A percentile compares a stretch with the other conserved stretches of the same genome.
These are phyloP conservation scores for Trichothecium roseum DNA, from an alignment of 2,329 filamentous ascomycete species.

Conservation along the genomic window DNA sequence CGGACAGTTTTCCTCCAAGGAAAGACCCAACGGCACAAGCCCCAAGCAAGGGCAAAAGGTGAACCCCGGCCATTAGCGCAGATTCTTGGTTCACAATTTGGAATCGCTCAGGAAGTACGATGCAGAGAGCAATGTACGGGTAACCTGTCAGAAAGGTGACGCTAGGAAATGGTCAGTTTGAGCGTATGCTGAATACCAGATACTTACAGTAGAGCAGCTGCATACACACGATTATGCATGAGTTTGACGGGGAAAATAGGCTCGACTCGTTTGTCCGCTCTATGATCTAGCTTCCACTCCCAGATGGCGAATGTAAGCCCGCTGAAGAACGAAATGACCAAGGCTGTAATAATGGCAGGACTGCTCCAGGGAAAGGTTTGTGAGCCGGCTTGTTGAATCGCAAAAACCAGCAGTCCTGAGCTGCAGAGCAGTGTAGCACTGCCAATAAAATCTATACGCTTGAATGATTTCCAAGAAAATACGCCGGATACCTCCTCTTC, in stretches of 20 bases:
- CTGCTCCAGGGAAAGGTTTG: conserved; percentile 41
- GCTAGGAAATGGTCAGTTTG: conserved; percentile 20
- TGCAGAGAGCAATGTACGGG: conserved; percentile 45
- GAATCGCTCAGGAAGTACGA: conserved; percentile 49
- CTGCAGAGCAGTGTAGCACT: conserved; percentile 38
- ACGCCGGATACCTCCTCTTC: conserved; percentile 21
- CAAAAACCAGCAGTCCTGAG: conserved; percentile 44
- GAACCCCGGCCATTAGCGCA: conserved; percentile 43
- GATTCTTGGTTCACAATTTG: conserved; percentile 46
- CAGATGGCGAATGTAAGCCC: conserved; percentile 39
- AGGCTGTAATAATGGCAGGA: conserved; percentile 35
- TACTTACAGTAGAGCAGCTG: conserved; percentile 37
- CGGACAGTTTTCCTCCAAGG: conserved; percentile 41
- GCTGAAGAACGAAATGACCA: conserved; percentile 35
- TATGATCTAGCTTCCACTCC: conserved; percentile 34
- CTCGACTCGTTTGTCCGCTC: conserved; percentile 29
- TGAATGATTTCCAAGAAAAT: conserved; percentile 30
- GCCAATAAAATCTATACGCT: conserved; percentile 41
- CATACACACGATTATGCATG: conserved; percentile 36
- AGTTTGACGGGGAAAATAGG: conserved; percentile 45
- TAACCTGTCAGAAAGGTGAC: conserved; percentile 47
- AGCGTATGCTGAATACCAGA: neutral
- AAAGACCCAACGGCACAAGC: conserved; percentile 47
- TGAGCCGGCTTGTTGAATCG: conserved; percentile 45
- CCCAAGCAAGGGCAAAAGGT: conserved; percentile 47